Percentiles rank a stretch among this genome's conserved stretches.
phyloP scores from a whole-genome alignment of 1,139 yeast genomes.

The Zygotorulaspora mrakii region DNA sequence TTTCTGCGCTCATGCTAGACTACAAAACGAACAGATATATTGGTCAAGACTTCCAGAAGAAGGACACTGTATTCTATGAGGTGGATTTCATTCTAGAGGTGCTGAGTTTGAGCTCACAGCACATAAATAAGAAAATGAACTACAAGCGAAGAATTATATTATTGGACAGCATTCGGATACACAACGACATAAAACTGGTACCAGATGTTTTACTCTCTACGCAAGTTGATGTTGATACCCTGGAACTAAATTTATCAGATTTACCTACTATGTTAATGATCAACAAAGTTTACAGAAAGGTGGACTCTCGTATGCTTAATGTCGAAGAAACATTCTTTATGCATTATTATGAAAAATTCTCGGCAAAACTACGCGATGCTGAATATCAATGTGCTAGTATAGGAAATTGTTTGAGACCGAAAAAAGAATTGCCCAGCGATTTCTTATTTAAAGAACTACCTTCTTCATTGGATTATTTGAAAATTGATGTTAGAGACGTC shows the following conservation, averaged over 20 bases:
- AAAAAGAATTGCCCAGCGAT: conserved; percentile 30
- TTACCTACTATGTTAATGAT: conserved; percentile 38
- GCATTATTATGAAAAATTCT: conserved; percentile 44
- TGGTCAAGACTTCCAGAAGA: conserved; percentile 12
- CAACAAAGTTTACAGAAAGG: conserved; percentile 29
- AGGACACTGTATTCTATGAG: conserved; percentile 21
- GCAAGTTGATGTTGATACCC: conserved; percentile 20
- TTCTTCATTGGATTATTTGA: conserved; percentile 44
- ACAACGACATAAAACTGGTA: conserved; percentile 24
- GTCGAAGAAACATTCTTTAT: conserved; percentile 33
- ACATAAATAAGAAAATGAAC: conserved; percentile 16
- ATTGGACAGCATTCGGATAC: conserved; percentile 27
- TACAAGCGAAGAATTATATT: conserved; percentile 26
- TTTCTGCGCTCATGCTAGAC: conserved; percentile 25
- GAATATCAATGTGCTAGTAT: conserved; percentile 46
- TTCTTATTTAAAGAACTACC: conserved; percentile 45
- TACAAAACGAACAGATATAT: conserved; percentile 23
- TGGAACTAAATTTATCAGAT: conserved; percentile 33
- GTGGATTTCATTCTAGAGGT: conserved; percentile 25
- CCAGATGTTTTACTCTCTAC: conserved; percentile 26
- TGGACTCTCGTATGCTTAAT: conserved; percentile 26
- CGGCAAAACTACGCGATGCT: conserved; percentile 44
- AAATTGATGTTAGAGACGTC: conserved; percentile 38
- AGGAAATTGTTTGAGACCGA: conserved; percentile 36
- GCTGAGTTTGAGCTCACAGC: conserved; percentile 23